Percentiles rank a stretch among this genome's conserved stretches.
phyloP scores from a whole-genome alignment of 495 filamentous ascomycete genomes.

The Letharia lupina region DNA sequence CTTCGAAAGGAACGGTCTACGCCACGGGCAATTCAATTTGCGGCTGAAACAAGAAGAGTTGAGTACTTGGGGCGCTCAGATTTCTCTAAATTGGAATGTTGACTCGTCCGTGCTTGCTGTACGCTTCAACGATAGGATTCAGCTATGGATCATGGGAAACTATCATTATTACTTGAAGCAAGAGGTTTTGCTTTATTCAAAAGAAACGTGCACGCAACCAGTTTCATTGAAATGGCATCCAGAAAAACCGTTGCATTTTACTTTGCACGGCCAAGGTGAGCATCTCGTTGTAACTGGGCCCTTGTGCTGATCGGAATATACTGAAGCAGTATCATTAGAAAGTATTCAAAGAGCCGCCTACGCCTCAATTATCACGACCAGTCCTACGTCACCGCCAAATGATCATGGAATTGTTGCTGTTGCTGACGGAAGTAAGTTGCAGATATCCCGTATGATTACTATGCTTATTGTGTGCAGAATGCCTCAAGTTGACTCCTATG shows the following conservation, averaged over 20 bases:
- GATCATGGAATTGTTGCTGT: slow-evolving; percentile 79
- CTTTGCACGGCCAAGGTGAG: slow-evolving; percentile 40
- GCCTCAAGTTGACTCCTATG: slow-evolving; percentile 77
- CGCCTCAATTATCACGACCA: slow-evolving; percentile 55
- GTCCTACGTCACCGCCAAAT: slow-evolving; percentile 59
- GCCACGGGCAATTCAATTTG: slow-evolving; percentile 85
- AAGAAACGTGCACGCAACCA: slow-evolving; percentile 23
- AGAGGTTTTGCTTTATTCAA: slow-evolving; percentile 50
- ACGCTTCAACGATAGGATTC: slow-evolving; percentile 60
- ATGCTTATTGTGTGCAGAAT: slow-evolving; percentile 34
- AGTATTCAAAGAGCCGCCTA: slow-evolving; percentile 59
- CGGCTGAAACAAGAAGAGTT: slow-evolving; percentile 52
- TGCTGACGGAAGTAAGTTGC: slow-evolving; percentile 66
- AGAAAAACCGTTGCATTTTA: slow-evolving; percentile 64
- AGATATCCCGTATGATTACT: background rate
- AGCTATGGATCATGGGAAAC: slow-evolving; percentile 96
- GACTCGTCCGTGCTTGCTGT: slow-evolving; percentile 90
- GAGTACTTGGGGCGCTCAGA: slow-evolving; percentile 45
- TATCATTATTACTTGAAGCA: slow-evolving; percentile 99
- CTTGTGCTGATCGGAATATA: background rate
- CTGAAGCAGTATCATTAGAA: slow-evolving; percentile 21
- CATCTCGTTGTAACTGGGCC: background rate
- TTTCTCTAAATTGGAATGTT: slow-evolving; percentile 74
- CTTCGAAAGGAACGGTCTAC: slow-evolving; percentile 91
- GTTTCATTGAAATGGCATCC: slow-evolving; percentile 66